Conservation (phyloP, 495 filamentous ascomycete species). For the Thozetella sp. region DNA sequence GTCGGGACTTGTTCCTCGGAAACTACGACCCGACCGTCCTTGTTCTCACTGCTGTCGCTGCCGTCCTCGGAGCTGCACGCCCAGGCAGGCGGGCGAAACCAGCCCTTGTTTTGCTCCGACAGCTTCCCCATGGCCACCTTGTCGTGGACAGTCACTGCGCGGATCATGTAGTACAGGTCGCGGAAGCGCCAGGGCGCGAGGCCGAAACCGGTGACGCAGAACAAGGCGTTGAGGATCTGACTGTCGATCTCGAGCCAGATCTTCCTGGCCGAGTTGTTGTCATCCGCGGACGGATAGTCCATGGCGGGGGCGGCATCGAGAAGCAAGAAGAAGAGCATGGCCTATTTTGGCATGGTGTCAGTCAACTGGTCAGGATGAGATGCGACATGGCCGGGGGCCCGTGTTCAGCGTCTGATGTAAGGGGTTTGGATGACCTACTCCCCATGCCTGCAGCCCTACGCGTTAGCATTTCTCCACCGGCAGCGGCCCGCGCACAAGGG, state of each 20-base stretch:
- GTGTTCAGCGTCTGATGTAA: slow-evolving; percentile 15
- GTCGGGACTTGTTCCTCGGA: slow-evolving; percentile 43
- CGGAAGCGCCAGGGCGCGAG: slow-evolving; percentile 77
- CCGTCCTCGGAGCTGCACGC: not conserved
- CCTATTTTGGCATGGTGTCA: slow-evolving; percentile 22
- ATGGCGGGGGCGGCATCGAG: slow-evolving; percentile 67
- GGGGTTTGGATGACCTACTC: not conserved
- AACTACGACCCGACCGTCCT: not conserved
- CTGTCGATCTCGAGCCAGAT: slow-evolving; percentile 72
- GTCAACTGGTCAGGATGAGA: not conserved
- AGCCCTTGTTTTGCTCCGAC: slow-evolving; percentile 12
- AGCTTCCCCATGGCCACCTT: slow-evolving; percentile 20
- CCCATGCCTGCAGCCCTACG: not conserved
- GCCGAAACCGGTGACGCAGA: slow-evolving; percentile 79
- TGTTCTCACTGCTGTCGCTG: not conserved
- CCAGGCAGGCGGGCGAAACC: slow-evolving; percentile 14
- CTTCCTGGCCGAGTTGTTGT: slow-evolving; percentile 59
- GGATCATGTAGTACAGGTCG: slow-evolving; percentile 62
- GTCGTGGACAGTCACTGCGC: slow-evolving; percentile 14
- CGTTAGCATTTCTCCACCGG: no score
- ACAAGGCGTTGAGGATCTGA: slow-evolving; percentile 74
- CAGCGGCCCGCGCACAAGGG: not conserved
- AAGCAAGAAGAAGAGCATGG: slow-evolving; percentile 78
- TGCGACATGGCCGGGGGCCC: slow-evolving; percentile 45
- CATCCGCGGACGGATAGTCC: slow-evolving; percentile 65